Percentiles rank a stretch among this genome's conserved stretches.
Evolutionary conservation across 1,284 basidiomycete genomes (phyloP).

Genomic region (Tetrapyrgos nigripes): DNA sequence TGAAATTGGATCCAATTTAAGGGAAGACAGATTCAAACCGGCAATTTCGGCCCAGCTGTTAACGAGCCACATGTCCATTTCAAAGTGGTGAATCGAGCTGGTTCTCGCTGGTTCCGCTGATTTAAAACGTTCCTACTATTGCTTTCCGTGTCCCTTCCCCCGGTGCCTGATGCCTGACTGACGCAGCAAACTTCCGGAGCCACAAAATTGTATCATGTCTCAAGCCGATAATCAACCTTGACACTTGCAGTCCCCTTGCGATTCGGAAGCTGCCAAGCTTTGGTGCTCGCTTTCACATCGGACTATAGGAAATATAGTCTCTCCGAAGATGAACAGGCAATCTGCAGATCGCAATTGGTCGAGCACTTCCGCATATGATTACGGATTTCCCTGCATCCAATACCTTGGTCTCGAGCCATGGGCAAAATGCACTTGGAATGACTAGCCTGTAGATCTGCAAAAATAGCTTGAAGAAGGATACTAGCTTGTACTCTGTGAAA

Average conservation of each 20-base stretch:
- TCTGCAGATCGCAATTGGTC: conserved; percentile 1
- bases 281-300: conserved; percentile 26
- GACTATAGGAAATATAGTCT: conserved; percentile 15
- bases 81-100: not conserved
- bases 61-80: not conserved
- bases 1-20: not conserved
- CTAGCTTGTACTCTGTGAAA: too few relatives aligned
- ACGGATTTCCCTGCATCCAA: not conserved
- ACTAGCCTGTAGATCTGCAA: not conserved
- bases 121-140: conserved; percentile 9
- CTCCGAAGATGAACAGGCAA: not conserved
- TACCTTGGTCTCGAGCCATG: not conserved
- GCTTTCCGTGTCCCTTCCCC: not conserved
- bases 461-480: too few relatives aligned
- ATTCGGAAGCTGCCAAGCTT: not conserved
- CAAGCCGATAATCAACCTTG: not conserved
- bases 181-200: not conserved
- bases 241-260: not conserved
- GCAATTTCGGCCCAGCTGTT: not conserved
- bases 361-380: not conserved
- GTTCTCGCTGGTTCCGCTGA: not conserved
- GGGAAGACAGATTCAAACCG: not conserved
- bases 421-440: not conserved
- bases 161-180: not conserved
- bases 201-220: not conserved